Evolutionary conservation across 2,329 filamentous ascomycete genomes (phyloP).

Genomic region (Aspergillus novoparasiticus): DNA sequence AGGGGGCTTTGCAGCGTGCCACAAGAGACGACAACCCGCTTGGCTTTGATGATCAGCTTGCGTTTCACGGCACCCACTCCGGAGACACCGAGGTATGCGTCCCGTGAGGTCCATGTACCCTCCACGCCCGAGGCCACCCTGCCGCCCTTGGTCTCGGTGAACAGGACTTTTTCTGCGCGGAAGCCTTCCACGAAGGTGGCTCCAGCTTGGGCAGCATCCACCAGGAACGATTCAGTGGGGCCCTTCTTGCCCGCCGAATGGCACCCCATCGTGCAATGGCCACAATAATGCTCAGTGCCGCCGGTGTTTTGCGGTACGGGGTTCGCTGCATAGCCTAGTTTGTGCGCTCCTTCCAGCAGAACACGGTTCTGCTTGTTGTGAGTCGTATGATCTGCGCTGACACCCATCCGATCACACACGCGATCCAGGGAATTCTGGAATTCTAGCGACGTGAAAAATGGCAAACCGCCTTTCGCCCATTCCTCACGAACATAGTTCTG

Average conservation of each 20-base stretch:
- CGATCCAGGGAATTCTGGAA: conserved; percentile 80
- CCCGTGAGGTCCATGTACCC: conserved; percentile 75
- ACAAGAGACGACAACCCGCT: conserved; percentile 75
- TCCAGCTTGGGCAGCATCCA: conserved; percentile 75
- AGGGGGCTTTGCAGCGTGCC: conserved; percentile 78
- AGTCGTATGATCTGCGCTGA: conserved; percentile 63
- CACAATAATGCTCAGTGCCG: conserved; percentile 73
- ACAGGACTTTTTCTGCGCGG: conserved; percentile 69
- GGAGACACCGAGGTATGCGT: conserved; percentile 61
- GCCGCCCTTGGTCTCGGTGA: conserved; percentile 56
- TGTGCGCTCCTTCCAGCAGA: conserved; percentile 73
- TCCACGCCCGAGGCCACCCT: conserved; percentile 69
- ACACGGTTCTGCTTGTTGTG: conserved; percentile 74
- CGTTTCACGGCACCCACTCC: conserved; percentile 56
- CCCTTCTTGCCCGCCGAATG: conserved; percentile 74
- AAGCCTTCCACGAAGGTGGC: conserved; percentile 85
- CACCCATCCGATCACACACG: conserved; percentile 79
- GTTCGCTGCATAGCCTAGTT: conserved; percentile 71
- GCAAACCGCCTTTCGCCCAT: conserved; percentile 72
- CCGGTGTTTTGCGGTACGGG: conserved; percentile 79
- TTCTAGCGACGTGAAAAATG: conserved; percentile 71
- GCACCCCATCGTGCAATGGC: conserved; percentile 64
- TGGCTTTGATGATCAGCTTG: conserved; percentile 72
- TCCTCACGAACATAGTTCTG: conserved; percentile 77
- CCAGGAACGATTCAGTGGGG: conserved; percentile 74